These are phyloP conservation scores for Pleurozium schreberi DNA, from an alignment of 225 moss, liverwort and hornwort species.

Conservation along the genomic window DNA sequence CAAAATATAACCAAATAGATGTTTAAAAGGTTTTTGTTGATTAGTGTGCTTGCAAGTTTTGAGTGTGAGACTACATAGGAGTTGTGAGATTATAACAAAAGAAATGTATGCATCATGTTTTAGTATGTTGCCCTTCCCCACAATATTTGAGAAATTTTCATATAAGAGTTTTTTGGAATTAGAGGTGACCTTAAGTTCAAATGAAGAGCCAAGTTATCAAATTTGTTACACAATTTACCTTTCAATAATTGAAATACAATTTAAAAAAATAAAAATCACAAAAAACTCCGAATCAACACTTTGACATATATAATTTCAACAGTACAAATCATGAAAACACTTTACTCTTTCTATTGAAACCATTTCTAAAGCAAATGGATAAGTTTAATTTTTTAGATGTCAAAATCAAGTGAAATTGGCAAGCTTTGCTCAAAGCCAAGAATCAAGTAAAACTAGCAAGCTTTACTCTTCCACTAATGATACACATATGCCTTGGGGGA, in stretches of 20 bases:
- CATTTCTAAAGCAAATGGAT: not conserved
- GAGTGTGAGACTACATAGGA: not conserved
- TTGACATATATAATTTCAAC: not conserved
- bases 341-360: not conserved
- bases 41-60: no score
- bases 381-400: not conserved
- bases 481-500: not conserved
- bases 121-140: accelerated
- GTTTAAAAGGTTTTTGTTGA: not conserved
- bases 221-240: not conserved
- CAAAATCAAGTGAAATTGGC: no score
- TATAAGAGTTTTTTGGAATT: not conserved
- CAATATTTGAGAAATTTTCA: not conserved
- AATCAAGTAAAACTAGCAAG: no score
- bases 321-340: not conserved
- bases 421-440: no score
- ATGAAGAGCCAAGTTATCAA: not conserved
- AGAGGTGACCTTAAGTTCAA: not conserved
- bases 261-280: not conserved
- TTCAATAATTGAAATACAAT: not conserved
- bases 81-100: not conserved
- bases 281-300: not conserved
- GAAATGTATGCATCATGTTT: no score
- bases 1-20: not conserved
- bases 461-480: no score